Conservation (phyloP, 1,284 basidiomycete genomes). For the Megacollybia platyphylla region DNA sequence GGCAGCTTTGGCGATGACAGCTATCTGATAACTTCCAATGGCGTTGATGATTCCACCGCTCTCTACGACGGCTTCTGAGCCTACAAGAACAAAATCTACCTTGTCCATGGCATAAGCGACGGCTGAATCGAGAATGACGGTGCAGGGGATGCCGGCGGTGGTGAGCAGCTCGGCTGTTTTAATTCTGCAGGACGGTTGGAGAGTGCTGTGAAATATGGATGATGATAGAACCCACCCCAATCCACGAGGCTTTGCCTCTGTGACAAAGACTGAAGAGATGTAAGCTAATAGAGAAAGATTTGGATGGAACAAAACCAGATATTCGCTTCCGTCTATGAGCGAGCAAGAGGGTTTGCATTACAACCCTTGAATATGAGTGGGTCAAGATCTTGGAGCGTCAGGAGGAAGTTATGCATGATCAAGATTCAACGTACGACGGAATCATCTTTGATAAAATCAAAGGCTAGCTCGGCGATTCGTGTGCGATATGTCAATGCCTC, state of each 20-base stretch:
- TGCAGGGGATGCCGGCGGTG: constrained; percentile 85
- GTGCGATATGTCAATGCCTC: constrained; percentile 80
- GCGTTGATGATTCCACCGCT: constrained; percentile 84
- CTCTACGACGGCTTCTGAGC: constrained; percentile 95
- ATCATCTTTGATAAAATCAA: constrained; percentile 91
- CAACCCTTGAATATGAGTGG: constrained; percentile 92
- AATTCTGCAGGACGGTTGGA: constrained; percentile 35
- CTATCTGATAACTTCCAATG: constrained; percentile 92
- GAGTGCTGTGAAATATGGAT: background rate
- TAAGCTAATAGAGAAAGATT: constrained; percentile 4
- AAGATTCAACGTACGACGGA: constrained; percentile 48
- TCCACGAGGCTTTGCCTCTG: constrained; percentile 83
- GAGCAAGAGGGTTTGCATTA: constrained; percentile 84
- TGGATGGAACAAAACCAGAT: constrained; percentile 30
- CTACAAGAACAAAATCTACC: constrained; percentile 90
- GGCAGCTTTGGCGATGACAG: constrained; percentile 87
- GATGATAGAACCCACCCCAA: constrained; percentile 38
- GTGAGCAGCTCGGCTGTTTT: constrained; percentile 81
- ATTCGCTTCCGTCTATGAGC: constrained; percentile 89
- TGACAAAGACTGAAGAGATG: constrained; percentile 70
- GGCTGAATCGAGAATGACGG: constrained; percentile 90
- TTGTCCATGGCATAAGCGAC: constrained; percentile 96
- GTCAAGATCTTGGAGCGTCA: constrained; percentile 65
- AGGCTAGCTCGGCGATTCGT: constrained; percentile 83
- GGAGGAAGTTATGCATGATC: constrained; percentile 4